These are phyloP conservation scores for Colletotrichum ledebouriae DNA, from an alignment of 2,329 filamentous ascomycete genomes.

Conservation along the genomic window DNA sequence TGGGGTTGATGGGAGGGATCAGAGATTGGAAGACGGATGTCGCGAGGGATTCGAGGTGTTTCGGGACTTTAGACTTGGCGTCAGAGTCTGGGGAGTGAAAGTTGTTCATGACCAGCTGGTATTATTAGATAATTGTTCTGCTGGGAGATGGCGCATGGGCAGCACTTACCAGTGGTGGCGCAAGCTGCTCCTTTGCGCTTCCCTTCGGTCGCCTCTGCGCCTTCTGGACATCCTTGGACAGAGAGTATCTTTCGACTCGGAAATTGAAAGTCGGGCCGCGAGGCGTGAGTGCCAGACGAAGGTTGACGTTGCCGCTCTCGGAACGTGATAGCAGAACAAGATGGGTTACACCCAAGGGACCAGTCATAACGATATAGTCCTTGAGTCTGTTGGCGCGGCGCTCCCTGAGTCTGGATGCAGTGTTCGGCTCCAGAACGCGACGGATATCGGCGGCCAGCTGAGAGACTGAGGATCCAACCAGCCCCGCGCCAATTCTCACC, in stretches of 20 bases:
- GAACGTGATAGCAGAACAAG: conserved; percentile 94
- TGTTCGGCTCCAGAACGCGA: conserved; percentile 95
- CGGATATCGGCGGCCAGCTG: conserved; percentile 94
- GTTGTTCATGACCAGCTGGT: conserved; percentile 95
- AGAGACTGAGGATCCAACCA: conserved; percentile 91
- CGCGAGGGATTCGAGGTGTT: conserved; percentile 91
- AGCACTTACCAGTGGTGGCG: conserved; percentile 79
- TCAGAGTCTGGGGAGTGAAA: conserved; percentile 78
- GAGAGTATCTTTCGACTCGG: conserved; percentile 92
- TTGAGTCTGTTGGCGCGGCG: conserved; percentile 87
- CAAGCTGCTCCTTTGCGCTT: conserved; percentile 87
- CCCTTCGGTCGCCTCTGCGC: conserved; percentile 86
- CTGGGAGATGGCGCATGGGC: background rate
- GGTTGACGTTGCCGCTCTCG: conserved; percentile 89
- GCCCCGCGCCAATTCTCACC: conserved; percentile 93
- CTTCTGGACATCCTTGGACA: conserved; percentile 90
- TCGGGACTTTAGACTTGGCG: conserved; percentile 80
- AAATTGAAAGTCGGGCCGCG: conserved; percentile 95
- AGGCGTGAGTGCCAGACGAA: conserved; percentile 88
- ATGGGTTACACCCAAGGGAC: conserved; percentile 92
- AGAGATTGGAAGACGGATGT: conserved; percentile 97
- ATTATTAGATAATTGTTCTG: conserved; percentile 46
- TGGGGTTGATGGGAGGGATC: conserved; percentile 95
- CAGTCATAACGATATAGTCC: conserved; percentile 96
- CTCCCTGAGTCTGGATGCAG: conserved; percentile 90